Percentiles rank a stretch among this genome's conserved stretches.
Conservation (phyloP, 768 basidiomycete species). For the Serendipita sp. region DNA sequence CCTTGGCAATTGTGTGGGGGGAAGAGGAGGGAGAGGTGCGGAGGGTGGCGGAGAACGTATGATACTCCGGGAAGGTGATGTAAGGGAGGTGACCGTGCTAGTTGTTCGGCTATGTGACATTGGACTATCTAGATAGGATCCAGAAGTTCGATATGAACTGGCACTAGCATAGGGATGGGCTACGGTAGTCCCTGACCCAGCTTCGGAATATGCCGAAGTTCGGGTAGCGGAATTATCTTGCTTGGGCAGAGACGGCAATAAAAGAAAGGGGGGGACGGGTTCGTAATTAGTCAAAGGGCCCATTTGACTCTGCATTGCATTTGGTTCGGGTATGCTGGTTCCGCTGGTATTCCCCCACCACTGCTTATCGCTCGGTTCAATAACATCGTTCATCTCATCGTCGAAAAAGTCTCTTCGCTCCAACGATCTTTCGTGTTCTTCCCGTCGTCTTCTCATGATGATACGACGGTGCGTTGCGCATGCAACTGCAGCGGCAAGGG, state of each 20-base stretch:
- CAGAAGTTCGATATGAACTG: not conserved
- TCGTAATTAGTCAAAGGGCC: no score
- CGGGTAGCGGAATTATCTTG: not conserved
- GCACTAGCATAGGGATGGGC: not conserved
- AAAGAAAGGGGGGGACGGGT: no score
- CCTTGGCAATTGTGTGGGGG: not conserved
- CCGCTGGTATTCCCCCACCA: not conserved
- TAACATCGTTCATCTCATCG: not conserved
- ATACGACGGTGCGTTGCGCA: not conserved
- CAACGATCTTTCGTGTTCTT: not conserved
- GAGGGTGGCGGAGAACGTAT: conserved; percentile 1
- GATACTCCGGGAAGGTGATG: not conserved
- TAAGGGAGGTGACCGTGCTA: not conserved
- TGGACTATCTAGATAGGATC: not conserved
- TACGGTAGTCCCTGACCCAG: not conserved
- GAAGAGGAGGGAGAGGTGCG: not conserved
- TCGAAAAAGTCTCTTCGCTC: not conserved
- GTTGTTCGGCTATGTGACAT: not conserved
- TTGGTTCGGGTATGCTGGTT: not conserved
- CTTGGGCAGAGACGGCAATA: no score
- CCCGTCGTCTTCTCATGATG: not conserved
- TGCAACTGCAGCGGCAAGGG: not conserved
- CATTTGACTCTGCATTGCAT: not conserved
- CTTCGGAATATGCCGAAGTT: not conserved
- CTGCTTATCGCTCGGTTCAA: not conserved